Percentiles rank a stretch among this genome's conserved stretches.
Evolutionary conservation across 148 eudicot species (phyloP).

Genomic region (Suaeda aralocaspica): DNA sequence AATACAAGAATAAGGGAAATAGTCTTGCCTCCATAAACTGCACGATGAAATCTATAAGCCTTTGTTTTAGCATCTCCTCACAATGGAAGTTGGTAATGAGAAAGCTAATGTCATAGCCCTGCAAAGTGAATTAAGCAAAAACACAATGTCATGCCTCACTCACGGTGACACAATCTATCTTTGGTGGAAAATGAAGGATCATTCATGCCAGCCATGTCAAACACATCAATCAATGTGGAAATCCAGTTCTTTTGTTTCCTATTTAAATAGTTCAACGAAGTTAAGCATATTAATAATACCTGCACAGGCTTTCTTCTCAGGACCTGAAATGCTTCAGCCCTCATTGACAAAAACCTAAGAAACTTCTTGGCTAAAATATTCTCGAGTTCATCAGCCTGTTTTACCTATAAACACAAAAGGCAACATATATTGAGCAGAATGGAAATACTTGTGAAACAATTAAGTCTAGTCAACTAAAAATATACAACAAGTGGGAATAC

Average conservation of each 20-base stretch:
- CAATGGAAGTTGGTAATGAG: constrained; percentile 96
- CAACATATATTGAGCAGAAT: background rate
- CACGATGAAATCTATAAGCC: constrained; percentile 93
- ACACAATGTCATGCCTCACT: constrained; percentile 3
- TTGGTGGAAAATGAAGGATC: background rate
- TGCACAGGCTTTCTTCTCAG: constrained; percentile 94
- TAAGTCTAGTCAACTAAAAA: constrained; percentile 5
- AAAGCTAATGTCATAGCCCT: constrained; percentile 99
- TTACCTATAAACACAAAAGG: constrained; percentile 47
- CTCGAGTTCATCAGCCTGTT: constrained; percentile 97
- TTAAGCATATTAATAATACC: constrained; percentile 37
- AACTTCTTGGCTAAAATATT: constrained; percentile 89
- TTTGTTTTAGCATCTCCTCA: constrained; percentile 92
- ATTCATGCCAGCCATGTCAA: background rate
- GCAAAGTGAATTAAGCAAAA: constrained; percentile 29
- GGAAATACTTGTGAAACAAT: constrained; percentile 1
- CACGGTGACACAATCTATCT: background rate
- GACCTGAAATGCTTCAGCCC: constrained; percentile 98
- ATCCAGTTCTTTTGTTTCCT: background rate
- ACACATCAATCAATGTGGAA: background rate
- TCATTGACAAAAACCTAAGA: constrained; percentile 93
- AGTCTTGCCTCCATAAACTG: constrained; percentile 95
- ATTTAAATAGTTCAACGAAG: background rate
- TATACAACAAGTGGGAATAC: constrained; percentile 2
- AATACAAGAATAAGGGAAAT: constrained; percentile 4